Base-by-base conservation (phyloP, 2,329 filamentous ascomycete species). In the Trichoderma sp. region DNA sequence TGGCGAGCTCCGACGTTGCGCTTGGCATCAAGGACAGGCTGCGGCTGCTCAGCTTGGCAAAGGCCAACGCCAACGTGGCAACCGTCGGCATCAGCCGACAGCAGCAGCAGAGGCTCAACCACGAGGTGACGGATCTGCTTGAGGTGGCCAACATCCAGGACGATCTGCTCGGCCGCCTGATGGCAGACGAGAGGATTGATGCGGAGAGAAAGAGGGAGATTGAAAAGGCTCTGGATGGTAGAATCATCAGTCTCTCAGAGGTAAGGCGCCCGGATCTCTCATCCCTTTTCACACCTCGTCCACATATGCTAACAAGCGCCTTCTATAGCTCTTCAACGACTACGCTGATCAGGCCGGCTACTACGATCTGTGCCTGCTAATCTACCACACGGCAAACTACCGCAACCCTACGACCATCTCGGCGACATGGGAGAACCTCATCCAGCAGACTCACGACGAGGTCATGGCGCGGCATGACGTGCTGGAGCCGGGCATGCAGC, bases 81-180 rank as follows among this genome's bases (percentile, higher is more conserved):
- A 92, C 90, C 19, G 85, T 86, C 6, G 91, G 92, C 28, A 84
- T 96, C 68, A 87, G 88, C 69, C 85, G 92, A 57, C 91, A 94
- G 72, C 86, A 89, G 67, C 90, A 95, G 74, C 95, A 97, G 76
- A 84, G 93, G 66, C 82, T 98, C 30, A 86, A 94, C 64, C 91
- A 96, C 71, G 88, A 92, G 68, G 90, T 97, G 26, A 88, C 88
- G 3, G 93, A 95, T 70, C 82, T 96, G 51, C 86, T 99, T 10
- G 95, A 99, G 71, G 87, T 98, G 57, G 94, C 93, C 15, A 94
- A 95, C 72, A 95, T 99, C 61, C 95, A 99, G 76, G 92, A 97
- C 73, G 95, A 99, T 71, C 78, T 98, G 48, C 77, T 98, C 26
- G 90, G 93, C 74, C 85, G 92, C 52, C 80, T 99, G 60, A 87